Percentiles rank a stretch among this genome's conserved stretches.
Conservation (phyloP, 2,329 filamentous ascomycete species). For the Exophiala spinifera region DNA sequence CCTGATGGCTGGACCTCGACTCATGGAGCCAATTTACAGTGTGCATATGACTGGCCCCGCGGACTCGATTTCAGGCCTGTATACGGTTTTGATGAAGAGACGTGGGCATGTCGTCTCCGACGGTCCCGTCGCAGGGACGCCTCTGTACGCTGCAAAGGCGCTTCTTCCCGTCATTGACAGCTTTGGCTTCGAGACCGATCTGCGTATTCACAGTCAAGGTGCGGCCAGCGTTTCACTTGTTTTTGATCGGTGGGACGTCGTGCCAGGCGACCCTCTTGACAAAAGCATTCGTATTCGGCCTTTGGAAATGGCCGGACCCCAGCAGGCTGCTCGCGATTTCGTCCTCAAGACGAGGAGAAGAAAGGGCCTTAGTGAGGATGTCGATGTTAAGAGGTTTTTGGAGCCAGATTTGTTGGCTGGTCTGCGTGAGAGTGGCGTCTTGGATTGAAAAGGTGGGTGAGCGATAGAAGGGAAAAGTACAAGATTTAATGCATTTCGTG, state of each 20-base stretch:
- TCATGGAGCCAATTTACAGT: constrained; percentile 95
- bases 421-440: constrained; percentile 80
- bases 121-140: constrained; percentile 88
- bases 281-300: constrained; percentile 77
- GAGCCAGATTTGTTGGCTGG: constrained; percentile 90
- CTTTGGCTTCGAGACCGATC: constrained; percentile 96
- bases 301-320: constrained; percentile 80
- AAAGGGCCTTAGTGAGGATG: constrained; percentile 93
- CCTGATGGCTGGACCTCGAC: constrained; percentile 88
- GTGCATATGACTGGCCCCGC: constrained; percentile 91
- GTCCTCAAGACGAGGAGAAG: constrained; percentile 90
- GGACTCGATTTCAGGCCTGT: constrained; percentile 81
- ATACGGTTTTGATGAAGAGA: constrained; percentile 84
- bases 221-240: constrained; percentile 86
- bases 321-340: constrained; percentile 91
- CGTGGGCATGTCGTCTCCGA: constrained; percentile 93
- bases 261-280: constrained; percentile 92
- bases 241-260: constrained; percentile 94
- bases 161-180: constrained; percentile 94
- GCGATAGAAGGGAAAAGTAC: no score
- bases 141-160: constrained; percentile 85
- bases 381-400: constrained; percentile 91
- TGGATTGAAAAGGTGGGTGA: constrained; percentile 50
- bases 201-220: constrained; percentile 92
- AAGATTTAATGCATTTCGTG: not conserved